Percentiles rank a stretch among this genome's conserved stretches.
Evolutionary conservation across 78 protist genomes (phyloP).

Genomic region (slime mould (Dictyostelium discoideum)): dicty_2.7 NC_007089.4:2088501-2089000

Average conservation of each 20-base stretch:
- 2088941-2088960: conserved; percentile 20
- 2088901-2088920: neutral
- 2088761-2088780: conserved; percentile 12
- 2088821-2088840: neutral
- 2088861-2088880: conserved; percentile 3
- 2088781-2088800: neutral
- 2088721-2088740: neutral
- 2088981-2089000: conserved; percentile 1
- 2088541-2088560: neutral
- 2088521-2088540: conserved; percentile 2
- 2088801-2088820: neutral
- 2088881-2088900: conserved; percentile 7
- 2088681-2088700: neutral
- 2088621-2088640: neutral
- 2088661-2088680: neutral
- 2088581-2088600: neutral
- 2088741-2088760: neutral
- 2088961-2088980: conserved; percentile 29
- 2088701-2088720: neutral
- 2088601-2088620: neutral
- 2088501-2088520: conserved; percentile 7
- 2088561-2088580: neutral
- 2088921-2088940: neutral
- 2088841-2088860: neutral
- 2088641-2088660: neutral